Evolutionary conservation across 2,329 filamentous ascomycete species (phyloP).

Genomic region (Colletotrichum sp.): DNA sequence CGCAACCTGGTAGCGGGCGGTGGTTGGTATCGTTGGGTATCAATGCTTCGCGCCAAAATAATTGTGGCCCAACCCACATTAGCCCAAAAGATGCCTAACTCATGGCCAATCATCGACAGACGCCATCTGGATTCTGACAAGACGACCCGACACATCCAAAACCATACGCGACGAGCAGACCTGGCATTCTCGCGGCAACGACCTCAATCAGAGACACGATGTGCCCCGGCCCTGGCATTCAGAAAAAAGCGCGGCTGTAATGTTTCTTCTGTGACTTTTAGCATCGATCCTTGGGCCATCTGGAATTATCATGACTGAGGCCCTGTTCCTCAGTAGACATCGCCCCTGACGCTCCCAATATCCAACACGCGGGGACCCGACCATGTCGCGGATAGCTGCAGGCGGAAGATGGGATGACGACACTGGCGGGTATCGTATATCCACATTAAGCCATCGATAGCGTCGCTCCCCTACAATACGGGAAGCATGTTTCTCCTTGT

Average conservation of each 20-base stretch:
- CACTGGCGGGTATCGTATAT: not conserved
- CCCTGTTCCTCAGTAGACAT: not conserved
- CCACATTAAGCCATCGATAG: not conserved
- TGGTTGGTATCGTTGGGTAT: conserved; percentile 38
- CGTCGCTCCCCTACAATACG: not conserved
- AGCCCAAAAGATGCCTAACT: conserved; percentile 16
- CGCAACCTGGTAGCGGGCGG: not conserved
- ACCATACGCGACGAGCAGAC: not conserved
- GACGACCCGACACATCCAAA: conserved; percentile 2
- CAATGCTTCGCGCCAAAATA: conserved; percentile 38
- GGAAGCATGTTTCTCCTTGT: not conserved
- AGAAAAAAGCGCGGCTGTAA: not conserved
- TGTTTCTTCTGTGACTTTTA: not conserved
- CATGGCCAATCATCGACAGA: conserved; percentile 16
- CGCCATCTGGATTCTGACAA: not conserved
- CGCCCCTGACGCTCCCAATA: not conserved
- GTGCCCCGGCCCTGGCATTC: not conserved
- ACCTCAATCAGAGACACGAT: not conserved
- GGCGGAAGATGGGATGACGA: conserved; percentile 15
- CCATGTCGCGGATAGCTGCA: not conserved
- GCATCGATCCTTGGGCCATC: not conserved
- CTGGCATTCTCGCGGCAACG: not conserved
- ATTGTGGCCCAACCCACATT: conserved; percentile 38
- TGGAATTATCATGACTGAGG: not conserved
- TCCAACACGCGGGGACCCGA: not conserved